Base-by-base conservation (phyloP, 2,329 filamentous ascomycete genomes). In the Trichoderma citrinoviride region DNA sequence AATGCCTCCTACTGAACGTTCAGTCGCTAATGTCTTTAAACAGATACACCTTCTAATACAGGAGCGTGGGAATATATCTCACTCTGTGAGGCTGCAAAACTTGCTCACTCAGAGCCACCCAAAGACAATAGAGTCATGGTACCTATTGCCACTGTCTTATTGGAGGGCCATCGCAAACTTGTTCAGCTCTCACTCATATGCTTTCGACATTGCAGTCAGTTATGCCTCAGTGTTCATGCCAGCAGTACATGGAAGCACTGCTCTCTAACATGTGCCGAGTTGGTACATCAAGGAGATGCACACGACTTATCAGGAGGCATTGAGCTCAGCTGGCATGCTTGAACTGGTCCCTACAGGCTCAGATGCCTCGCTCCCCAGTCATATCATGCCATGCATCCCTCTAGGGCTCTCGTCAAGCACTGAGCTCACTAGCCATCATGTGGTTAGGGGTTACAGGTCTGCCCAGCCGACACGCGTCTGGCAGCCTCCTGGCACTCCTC, bases 391-490 rank as follows among this genome's bases (percentile, higher is more conserved):
- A 14, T 3, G 19, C 7, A 37, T 54, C 53, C 14, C 21, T 43
- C 44, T 10, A 25, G 37, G 29, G 44, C 61, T 15, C 25, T n/a
- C 33, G 7, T 1, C n/a, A 12, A 41, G 54, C 53, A 57, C 8
- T 17, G 8, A 44, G n/a, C 33, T 29, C 60, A 53, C 60, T 10
- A n/a, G 27, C 25, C 25, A 21, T 62, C 37, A 15, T 21, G 33
- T 62, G 21, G 21, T 8, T 12, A 17, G 23, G 47, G 15, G 40
- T 54, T 62, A 17, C 49, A 52, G 60, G 12, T 62, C 53, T 29
- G 61, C 43, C 29, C 8, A 40, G 44, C 61, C 43, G 61, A 15
- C 61, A 49, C 12, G n/a, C 52, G 52, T 64, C 61, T 43, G 43
- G 21, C 61, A 47, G 25, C 29, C 61, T n/a, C 1, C 49, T 17